Evolutionary conservation across 805 yeast genomes (phyloP), one percentile per base, ranked within the genome.

Genomic region (Nakazawaea ambrosiae): DNA sequence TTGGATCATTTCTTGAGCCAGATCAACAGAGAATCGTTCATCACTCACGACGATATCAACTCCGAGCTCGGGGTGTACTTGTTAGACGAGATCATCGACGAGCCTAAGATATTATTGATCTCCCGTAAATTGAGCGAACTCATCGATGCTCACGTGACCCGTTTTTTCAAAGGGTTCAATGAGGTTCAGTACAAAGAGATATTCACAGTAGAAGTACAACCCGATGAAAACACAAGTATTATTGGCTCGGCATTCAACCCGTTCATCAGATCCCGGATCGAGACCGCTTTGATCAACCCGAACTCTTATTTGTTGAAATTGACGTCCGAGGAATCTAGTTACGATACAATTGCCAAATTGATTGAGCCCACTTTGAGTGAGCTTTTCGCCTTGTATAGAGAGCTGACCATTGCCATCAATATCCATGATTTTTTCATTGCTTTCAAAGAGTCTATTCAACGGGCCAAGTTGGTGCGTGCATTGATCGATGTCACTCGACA

Each of bases 341-440:
- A 20, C 7, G 43, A 40, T 19, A 46, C 51, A 27, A 43, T 72
- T 18, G 60, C 60, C 45, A 51, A 57, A 31, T 31, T 54, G 1
- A 47, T 71, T 32, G 73, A 69, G 16, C 88, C 88, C 1, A 60
- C 75, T 3, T 49, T 78, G 5, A 61, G 73, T 22, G 73, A 70
- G 34, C 53, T 88, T 37, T 88, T 75, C 58, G 70, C 74, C 33
- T 64, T 85, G 12, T 81, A 80, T 53, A 73, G 92, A 42, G 96
- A 88, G 48, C 89, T 96, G 0, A 82, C 84, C 18, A 65, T 78
- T 3, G 60, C 68, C 22, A 68, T 58, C 27, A 60, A 60, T 37
- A 47, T 60, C 18, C 58, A 49, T 39, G 64, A 60, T 39, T 57
- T 61, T 36, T 60, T 54, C 43, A 45, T 46, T 23, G 63, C 55